Evolutionary conservation across 176 grass and related monocot genomes (phyloP).

Genomic region (Melocanna baccifera): DNA sequence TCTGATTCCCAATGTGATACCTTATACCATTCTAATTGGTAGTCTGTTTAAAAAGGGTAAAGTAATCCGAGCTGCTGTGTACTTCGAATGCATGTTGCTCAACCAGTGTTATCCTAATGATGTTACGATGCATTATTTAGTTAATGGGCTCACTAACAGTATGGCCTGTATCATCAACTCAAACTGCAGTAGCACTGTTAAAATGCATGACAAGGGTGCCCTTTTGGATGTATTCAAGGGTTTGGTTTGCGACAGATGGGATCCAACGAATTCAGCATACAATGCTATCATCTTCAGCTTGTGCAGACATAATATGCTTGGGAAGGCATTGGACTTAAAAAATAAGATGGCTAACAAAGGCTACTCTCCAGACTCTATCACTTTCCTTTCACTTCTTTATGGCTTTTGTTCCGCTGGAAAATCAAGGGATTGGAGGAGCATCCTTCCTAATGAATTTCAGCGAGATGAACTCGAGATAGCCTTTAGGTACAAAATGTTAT

Average conservation of each 20-base stretch:
- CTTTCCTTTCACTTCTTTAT: conserved; percentile 82
- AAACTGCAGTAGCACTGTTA: conserved; percentile 16
- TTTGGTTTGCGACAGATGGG: conserved; percentile 57
- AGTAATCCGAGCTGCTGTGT: conserved; percentile 43
- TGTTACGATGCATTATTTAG: conserved; percentile 57
- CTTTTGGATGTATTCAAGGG: conserved; percentile 53
- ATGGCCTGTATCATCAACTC: conserved; percentile 28
- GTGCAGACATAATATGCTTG: conserved; percentile 78
- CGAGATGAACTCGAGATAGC: conserved; percentile 52
- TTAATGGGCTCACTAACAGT: conserved; percentile 62
- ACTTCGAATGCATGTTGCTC: conserved; percentile 66
- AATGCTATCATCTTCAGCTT: conserved; percentile 73
- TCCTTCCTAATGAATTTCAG: conserved; percentile 52
- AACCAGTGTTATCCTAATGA: conserved; percentile 73
- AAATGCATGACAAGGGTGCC: conserved; percentile 35
- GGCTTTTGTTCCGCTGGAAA: conserved; percentile 71
- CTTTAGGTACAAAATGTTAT: conserved; percentile 37
- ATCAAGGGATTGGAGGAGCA: conserved; percentile 45
- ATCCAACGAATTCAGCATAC: conserved; percentile 56
- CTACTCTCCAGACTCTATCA: conserved; percentile 46
- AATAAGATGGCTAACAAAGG: conserved; percentile 60
- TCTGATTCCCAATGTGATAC: conserved; percentile 64
- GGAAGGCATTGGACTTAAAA: conserved; percentile 60
- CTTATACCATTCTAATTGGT: conserved; percentile 65
- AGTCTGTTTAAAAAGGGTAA: conserved; percentile 57